These are phyloP conservation scores for Elsinoe ampelina DNA, from an alignment of 2,329 filamentous ascomycete genomes.

Conservation along the genomic window DNA sequence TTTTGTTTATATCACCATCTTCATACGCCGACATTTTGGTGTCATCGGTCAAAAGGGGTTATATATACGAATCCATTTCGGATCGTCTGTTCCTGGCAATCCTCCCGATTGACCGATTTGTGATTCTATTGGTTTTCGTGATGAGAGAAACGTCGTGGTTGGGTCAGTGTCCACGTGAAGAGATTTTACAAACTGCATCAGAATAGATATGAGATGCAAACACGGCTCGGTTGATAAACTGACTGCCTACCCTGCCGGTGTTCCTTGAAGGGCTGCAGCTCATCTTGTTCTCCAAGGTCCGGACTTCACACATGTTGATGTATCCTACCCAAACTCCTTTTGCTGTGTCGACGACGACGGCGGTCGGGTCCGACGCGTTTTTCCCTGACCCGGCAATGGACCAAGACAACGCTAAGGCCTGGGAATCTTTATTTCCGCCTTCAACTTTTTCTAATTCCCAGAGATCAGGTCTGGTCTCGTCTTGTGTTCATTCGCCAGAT, in stretches of 20 bases:
- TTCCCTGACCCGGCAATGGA: neutral
- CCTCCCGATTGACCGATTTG: neutral
- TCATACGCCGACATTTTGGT: neutral
- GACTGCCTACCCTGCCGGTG: neutral
- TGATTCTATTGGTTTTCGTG: constrained; percentile 1
- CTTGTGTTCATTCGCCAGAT: constrained; percentile 7
- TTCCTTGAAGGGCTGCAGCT: neutral
- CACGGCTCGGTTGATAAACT: constrained; percentile 11
- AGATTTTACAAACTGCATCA: neutral
- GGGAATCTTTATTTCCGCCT: constrained; percentile 7
- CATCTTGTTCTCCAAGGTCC: neutral
- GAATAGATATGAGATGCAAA: neutral
- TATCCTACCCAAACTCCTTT: neutral
- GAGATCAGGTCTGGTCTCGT: neutral
- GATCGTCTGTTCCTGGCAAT: neutral
- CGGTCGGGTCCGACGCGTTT: constrained; percentile 10
- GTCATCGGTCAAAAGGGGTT: neutral
- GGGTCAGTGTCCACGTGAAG: neutral
- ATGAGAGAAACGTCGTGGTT: neutral
- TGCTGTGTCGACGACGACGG: neutral
- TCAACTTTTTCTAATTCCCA: constrained; percentile 10
- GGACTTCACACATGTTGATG: neutral
- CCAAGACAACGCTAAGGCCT: constrained; percentile 9
- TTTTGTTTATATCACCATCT: neutral
- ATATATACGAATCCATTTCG: neutral